These are phyloP conservation scores for Hypoxylon sp. DNA, from an alignment of 2,329 filamentous ascomycete genomes.

Conservation along the genomic window DNA sequence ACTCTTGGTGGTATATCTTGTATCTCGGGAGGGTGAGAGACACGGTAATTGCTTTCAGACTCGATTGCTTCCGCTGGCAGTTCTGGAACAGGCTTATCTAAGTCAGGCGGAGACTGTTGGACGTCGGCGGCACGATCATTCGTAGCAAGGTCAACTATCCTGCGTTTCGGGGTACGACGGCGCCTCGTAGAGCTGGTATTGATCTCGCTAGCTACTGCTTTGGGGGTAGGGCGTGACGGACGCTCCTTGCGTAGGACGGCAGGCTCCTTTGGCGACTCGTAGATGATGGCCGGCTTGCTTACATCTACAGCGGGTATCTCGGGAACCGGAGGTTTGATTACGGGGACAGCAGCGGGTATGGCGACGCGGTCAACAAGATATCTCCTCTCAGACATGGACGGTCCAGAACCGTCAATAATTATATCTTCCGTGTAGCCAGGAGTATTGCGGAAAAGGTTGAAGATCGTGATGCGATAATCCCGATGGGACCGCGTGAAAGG, in stretches of 20 bases:
- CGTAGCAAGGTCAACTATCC: conserved; percentile 75
- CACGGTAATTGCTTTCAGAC: conserved; percentile 60
- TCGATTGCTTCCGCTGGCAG: conserved; percentile 38
- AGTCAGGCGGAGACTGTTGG: conserved; percentile 46
- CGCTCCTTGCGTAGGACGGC: conserved; percentile 72
- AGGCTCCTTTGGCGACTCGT: conserved; percentile 65
- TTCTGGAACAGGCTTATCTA: conserved; percentile 47
- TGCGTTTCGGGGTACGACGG: conserved; percentile 71
- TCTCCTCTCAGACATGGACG: conserved; percentile 87
- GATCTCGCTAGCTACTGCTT: conserved; percentile 70
- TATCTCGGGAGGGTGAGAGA: conserved; percentile 60
- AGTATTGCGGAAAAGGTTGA: conserved; percentile 93
- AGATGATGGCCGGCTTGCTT: conserved; percentile 75
- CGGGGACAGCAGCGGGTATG: conserved; percentile 81
- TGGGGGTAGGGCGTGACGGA: conserved; percentile 60
- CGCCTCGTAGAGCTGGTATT: conserved; percentile 73
- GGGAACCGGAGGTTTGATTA: conserved; percentile 77
- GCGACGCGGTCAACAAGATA: conserved; percentile 86
- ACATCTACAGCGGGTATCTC: conserved; percentile 76
- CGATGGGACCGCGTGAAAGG: conserved; percentile 90
- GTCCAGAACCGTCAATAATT: conserved; percentile 85
- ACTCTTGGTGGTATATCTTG: conserved; percentile 51
- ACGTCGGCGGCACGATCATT: conserved; percentile 56
- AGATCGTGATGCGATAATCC: conserved; percentile 89
- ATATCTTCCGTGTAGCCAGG: conserved; percentile 94